Conservation (phyloP, 2,329 filamentous ascomycete genomes). For the Pseudogymnoascus sp. region DNA sequence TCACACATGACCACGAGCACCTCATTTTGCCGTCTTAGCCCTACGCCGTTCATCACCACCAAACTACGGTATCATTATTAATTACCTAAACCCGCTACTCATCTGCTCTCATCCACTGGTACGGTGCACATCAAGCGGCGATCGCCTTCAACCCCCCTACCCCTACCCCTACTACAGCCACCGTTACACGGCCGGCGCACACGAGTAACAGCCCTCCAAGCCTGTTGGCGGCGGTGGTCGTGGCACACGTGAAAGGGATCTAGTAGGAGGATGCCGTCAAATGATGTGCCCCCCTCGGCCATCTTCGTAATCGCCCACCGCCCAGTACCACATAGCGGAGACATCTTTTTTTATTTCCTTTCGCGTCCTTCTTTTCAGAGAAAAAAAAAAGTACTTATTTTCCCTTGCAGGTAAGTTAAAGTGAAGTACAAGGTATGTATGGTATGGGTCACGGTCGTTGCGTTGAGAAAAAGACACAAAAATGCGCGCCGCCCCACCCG, state of each 20-base stretch:
- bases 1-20: background rate
- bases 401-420: background rate
- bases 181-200: background rate
- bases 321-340: background rate
- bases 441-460: background rate
- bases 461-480: conserved; percentile 1
- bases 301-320: background rate
- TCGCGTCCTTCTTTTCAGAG: background rate
- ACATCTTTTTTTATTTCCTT: background rate
- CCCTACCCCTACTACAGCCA: background rate
- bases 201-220: background rate
- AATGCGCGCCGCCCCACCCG: background rate
- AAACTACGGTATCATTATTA: background rate
- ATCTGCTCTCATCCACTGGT: background rate
- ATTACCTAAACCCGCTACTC: background rate
- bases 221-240: background rate
- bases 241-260: background rate
- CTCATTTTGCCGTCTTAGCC: background rate
- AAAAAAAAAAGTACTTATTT: background rate
- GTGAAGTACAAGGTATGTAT: background rate
- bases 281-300: background rate
- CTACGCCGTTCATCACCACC: background rate
- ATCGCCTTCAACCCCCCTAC: background rate
- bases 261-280: background rate
- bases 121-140: background rate